A percentile compares a stretch with the other conserved stretches of the same genome.
phyloP scores from a whole-genome alignment of 495 filamentous ascomycete species.

The Thermothielavioides terrestris region DNA sequence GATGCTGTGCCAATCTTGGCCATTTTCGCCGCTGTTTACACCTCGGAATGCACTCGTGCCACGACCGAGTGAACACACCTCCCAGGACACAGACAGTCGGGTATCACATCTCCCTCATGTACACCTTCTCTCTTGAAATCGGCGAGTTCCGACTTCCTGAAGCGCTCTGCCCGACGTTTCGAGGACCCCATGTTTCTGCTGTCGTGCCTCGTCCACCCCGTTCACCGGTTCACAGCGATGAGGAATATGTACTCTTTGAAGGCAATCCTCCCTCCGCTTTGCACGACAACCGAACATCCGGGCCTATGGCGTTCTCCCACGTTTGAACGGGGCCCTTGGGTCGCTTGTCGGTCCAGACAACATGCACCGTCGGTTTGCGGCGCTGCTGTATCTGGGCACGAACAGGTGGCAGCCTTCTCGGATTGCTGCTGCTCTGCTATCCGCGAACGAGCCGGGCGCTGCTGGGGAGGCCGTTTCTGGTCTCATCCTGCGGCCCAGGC shows the following conservation, averaged over 20 bases:
- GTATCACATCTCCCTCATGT: not conserved
- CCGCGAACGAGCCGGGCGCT: constrained; percentile 1
- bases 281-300: not conserved
- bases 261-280: not conserved
- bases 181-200: not conserved
- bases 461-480: not conserved
- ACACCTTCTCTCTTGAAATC: not conserved
- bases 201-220: constrained; percentile 4
- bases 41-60: not conserved
- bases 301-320: not conserved
- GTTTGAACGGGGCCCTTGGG: constrained; percentile 1
- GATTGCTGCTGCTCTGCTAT: constrained; percentile 3
- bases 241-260: constrained; percentile 8
- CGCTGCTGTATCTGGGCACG: constrained; percentile 3
- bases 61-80: constrained; percentile 1
- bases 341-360: not conserved
- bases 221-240: constrained; percentile 7
- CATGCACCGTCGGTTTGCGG: constrained; percentile 4
- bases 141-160: not conserved
- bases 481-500: constrained; percentile 3
- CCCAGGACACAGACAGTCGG: not conserved
- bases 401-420: constrained; percentile 6
- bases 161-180: not conserved
- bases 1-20: not conserved
- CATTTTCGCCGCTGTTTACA: not conserved